phyloP scores from a whole-genome alignment of 2,329 filamentous ascomycete species.

The Fusarium torulosum region DNA sequence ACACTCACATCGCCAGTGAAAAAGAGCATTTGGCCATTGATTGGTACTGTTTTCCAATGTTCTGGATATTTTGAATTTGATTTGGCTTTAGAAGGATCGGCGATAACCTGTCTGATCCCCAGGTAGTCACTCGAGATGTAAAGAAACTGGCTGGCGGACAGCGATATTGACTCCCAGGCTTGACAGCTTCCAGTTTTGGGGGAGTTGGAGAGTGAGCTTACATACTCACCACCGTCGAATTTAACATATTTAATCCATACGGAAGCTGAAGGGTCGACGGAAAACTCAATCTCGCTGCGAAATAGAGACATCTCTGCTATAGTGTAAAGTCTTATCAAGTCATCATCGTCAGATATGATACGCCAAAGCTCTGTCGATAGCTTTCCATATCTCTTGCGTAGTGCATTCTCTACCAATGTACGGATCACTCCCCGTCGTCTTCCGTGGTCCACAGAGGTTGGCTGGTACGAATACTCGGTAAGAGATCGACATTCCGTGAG shows the following conservation, averaged over 20 bases:
- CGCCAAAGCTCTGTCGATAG: conserved; percentile 23
- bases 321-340: conserved; percentile 6
- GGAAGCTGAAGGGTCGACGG: background rate
- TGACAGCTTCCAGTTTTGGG: rapidly evolving
- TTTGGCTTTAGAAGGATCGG: rapidly evolving
- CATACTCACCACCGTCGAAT: conserved; percentile 22
- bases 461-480: conserved; percentile 8
- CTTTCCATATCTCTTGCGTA: background rate
- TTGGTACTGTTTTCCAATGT: conserved; percentile 22
- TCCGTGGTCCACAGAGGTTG: background rate
- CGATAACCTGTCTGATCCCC: conserved; percentile 17
- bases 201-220: background rate
- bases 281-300: background rate
- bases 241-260: background rate
- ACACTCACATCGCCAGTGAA: conserved; percentile 21
- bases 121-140: conserved; percentile 26
- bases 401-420: background rate
- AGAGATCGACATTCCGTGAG: background rate
- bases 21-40: rapidly evolving
- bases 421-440: background rate
- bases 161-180: rapidly evolving
- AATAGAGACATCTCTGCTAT: background rate
- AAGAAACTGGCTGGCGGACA: background rate
- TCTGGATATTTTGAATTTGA: background rate
- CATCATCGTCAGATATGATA: conserved; percentile 4